Base-by-base conservation (phyloP, 139 green algal species). In the Chlorella sp. region DNA sequence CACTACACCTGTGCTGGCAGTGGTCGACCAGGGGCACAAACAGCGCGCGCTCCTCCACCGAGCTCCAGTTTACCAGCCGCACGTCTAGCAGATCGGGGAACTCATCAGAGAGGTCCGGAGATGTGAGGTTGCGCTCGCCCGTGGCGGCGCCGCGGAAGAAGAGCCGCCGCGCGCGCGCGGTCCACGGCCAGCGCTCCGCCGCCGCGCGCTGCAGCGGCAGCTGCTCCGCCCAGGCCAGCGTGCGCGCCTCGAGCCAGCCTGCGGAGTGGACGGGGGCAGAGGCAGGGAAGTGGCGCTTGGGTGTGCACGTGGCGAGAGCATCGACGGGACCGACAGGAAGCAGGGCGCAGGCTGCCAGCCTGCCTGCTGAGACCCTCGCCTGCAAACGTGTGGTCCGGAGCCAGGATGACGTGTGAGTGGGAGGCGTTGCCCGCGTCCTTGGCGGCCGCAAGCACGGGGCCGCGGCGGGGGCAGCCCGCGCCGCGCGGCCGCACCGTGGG, bases 101-200 rank as follows among this genome's bases (percentile, higher is more conserved):
- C 7, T 4, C 65, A 7, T 31, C 42, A 6, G n/a, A 31, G 15
- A 71, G 65, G 14, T 59, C n/a, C 12, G n/a, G 65, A 29, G 41
- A 42, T 1, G 42, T 71, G 42, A 42, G 29, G 48, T 63, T 63
- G 12, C 67, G 50, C 5, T 36, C 15, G 5, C 67, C 67, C 3
- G 67, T 74, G 48, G 48, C 23, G 21, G 46, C 67, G 25, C 67
- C 67, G 6, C 67, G 46, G 25, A 74, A 74, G 48, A 74, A 74
- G 35, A 74, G 46, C 67, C 48, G 46, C 21, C 17, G 27, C 8
- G n/a, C 33, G 46, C 67, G 46, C n/a, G 19, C 21, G 0, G 35
- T 50, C 67, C 67, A 74, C 21, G 46, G 67, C 5, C 63, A 50
- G 35, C 38, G 67, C 67, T 41, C 35, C 3, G 46, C 67, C 63